A percentile compares a stretch with the other conserved stretches of the same genome.
These are phyloP conservation scores for Xerocomellus chrysenteron DNA, from an alignment of 768 basidiomycete species.

Conservation along the genomic window DNA sequence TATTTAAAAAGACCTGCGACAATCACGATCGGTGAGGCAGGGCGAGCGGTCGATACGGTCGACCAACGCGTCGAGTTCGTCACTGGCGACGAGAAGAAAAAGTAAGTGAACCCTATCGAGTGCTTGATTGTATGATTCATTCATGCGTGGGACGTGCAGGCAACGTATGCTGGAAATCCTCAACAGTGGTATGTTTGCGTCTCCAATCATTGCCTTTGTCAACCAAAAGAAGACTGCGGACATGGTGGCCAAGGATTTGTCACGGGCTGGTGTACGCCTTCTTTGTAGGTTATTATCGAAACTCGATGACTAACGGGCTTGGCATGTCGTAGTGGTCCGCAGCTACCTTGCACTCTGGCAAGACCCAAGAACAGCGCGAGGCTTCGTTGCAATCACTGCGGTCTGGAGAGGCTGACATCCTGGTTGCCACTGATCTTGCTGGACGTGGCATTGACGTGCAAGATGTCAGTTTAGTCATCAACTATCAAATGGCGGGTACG, in stretches of 20 bases:
- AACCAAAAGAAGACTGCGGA: slow-evolving; percentile 99
- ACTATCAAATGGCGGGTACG: slow-evolving; percentile 95
- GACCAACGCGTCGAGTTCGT: slow-evolving; percentile 96
- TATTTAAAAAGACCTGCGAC: slow-evolving; percentile 91
- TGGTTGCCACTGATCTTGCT: slow-evolving; percentile 97
- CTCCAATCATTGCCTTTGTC: slow-evolving; percentile 98
- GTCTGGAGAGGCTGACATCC: slow-evolving; percentile 79
- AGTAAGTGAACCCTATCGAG: slow-evolving; percentile 50
- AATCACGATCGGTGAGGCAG: slow-evolving; percentile 97
- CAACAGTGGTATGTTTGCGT: slow-evolving; percentile 75
- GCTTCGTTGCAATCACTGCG: slow-evolving; percentile 85
- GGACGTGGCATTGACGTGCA: slow-evolving; percentile 99
- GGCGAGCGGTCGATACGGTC: slow-evolving; percentile 96
- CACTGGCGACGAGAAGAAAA: slow-evolving; percentile 93
- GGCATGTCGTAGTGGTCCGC: slow-evolving; percentile 70
- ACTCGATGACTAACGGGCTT: background rate
- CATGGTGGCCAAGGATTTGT: slow-evolving; percentile 93
- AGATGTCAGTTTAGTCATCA: slow-evolving; percentile 93
- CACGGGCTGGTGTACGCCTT: slow-evolving; percentile 75
- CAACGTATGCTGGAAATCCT: slow-evolving; percentile 88
- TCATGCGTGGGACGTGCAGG: slow-evolving; percentile 39
- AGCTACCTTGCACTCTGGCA: slow-evolving; percentile 93
- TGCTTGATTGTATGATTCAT: slow-evolving; percentile 2
- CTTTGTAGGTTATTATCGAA: background rate
- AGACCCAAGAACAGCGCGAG: slow-evolving; percentile 97